Conservation (phyloP, 768 basidiomycete species). For the Tricholoma sp. region DNA sequence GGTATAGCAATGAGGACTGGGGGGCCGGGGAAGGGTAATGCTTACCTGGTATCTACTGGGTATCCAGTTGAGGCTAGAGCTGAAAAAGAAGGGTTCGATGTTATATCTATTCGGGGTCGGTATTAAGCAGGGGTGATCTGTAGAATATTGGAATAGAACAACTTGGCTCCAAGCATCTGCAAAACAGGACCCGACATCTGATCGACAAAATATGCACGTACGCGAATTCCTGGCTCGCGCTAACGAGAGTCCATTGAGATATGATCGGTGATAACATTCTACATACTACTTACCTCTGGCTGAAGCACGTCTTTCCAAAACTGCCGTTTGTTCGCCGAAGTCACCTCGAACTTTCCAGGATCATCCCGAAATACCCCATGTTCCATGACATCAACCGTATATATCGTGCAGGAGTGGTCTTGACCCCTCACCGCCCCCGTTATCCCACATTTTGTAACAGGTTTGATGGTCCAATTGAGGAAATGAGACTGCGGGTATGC, state of each 20-base stretch:
- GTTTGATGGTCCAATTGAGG: not conserved
- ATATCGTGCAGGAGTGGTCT: not conserved
- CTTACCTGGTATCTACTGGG: slow-evolving; percentile 59
- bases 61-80: slow-evolving; percentile 64
- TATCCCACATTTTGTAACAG: not conserved
- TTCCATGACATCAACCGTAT: not conserved
- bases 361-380: not conserved
- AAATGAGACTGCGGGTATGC: not conserved
- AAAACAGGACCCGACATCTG: not conserved
- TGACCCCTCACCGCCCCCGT: not conserved
- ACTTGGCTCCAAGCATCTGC: not conserved
- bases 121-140: not conserved
- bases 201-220: not conserved
- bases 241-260: not conserved
- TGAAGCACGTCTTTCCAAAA: not conserved
- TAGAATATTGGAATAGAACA: not conserved
- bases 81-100: slow-evolving; percentile 65
- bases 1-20: not conserved
- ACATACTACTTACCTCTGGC: not conserved
- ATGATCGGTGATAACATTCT: not conserved
- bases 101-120: slow-evolving; percentile 34
- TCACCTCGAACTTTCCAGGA: not conserved
- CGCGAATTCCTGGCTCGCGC: not conserved
- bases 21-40: not conserved
- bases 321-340: not conserved